Conservation (phyloP, 2,329 filamentous ascomycete species). For the Graphilbum fragrans region DNA sequence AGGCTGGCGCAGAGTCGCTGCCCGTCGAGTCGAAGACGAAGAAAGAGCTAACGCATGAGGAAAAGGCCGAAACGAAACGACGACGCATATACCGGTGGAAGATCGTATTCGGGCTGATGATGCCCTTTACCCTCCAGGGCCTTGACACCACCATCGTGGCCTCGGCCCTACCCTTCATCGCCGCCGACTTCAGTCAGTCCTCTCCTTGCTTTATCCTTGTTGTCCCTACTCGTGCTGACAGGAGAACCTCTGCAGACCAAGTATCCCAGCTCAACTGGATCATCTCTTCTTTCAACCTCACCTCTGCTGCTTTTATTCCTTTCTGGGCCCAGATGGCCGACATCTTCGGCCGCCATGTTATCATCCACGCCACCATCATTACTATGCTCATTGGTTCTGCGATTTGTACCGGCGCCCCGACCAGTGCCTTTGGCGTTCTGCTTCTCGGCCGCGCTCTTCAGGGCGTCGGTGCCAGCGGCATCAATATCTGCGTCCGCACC, state of each 20-base stretch:
- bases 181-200: conserved; percentile 45
- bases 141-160: conserved; percentile 54
- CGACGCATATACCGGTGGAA: conserved; percentile 39
- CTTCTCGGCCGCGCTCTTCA: conserved; percentile 52
- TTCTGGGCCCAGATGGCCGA: conserved; percentile 53
- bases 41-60: conserved; percentile 9
- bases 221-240: neutral
- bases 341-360: conserved; percentile 49
- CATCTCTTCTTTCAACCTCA: conserved; percentile 56
- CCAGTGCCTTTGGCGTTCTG: conserved; percentile 41
- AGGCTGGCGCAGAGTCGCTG: neutral
- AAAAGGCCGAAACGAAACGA: conserved; percentile 19
- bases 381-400: conserved; percentile 48
- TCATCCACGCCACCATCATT: conserved; percentile 44
- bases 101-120: conserved; percentile 43
- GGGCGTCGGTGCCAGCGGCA: conserved; percentile 47
- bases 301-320: conserved; percentile 54
- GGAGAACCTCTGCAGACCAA: conserved; percentile 23
- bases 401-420: conserved; percentile 45
- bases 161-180: conserved; percentile 48
- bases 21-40: too few relatives aligned
- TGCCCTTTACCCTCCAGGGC: conserved; percentile 49
- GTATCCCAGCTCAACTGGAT: conserved; percentile 55
- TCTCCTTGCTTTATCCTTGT: neutral
- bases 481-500: conserved; percentile 47